Evolutionary conservation across 768 basidiomycete genomes (phyloP).

Genomic region (Mycena vitilis): DNA sequence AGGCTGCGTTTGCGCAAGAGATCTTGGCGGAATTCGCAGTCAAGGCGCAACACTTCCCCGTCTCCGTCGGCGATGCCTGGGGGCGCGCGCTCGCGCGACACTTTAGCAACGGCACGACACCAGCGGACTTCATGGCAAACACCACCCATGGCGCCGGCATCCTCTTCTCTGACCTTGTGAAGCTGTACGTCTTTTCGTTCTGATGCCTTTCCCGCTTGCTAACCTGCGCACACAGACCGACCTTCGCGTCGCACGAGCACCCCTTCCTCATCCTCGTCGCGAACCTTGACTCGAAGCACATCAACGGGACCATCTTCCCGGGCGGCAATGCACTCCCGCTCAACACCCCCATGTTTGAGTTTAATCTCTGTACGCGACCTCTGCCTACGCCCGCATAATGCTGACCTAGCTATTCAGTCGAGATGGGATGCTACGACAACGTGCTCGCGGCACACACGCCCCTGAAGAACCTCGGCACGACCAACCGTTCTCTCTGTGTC

Average conservation of each 20-base stretch:
- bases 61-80: slow-evolving; percentile 36
- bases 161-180: slow-evolving; percentile 47
- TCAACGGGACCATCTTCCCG: slow-evolving; percentile 40
- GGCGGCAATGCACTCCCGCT: slow-evolving; percentile 44
- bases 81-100: slow-evolving; percentile 34
- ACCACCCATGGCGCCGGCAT: slow-evolving; percentile 49
- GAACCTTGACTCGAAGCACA: slow-evolving; percentile 39
- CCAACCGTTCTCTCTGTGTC: slow-evolving; percentile 44
- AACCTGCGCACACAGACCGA: slow-evolving; percentile 37
- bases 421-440: slow-evolving; percentile 56
- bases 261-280: slow-evolving; percentile 55
- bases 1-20: slow-evolving; percentile 30
- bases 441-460: slow-evolving; percentile 59
- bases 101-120: slow-evolving; percentile 48
- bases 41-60: slow-evolving; percentile 51
- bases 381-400: background rate
- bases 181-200: slow-evolving; percentile 44
- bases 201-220: background rate
- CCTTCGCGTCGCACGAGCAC: slow-evolving; percentile 47
- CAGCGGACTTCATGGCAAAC: slow-evolving; percentile 43
- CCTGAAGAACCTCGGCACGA: slow-evolving; percentile 57
- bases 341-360: slow-evolving; percentile 48
- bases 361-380: slow-evolving; percentile 44
- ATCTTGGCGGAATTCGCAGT: slow-evolving; percentile 44
- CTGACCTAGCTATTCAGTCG: slow-evolving; percentile 38